These are phyloP conservation scores for Lagenidium sp. DNA, from an alignment of 352 stramenopile genomes.

Conservation along the genomic window DNA sequence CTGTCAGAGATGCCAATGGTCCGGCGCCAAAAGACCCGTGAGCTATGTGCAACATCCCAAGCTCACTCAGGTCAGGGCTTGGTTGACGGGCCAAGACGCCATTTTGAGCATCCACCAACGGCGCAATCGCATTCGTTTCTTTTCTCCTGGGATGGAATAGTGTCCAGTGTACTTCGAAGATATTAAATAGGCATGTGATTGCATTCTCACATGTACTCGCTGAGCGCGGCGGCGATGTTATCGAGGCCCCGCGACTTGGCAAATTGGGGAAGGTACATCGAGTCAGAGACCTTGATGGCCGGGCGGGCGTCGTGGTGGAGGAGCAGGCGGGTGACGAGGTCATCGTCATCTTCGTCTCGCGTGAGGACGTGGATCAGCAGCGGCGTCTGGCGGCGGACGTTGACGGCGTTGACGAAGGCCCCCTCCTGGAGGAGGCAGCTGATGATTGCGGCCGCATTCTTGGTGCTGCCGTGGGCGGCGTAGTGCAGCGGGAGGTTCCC, in stretches of 20 bases:
- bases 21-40: no score
- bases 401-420: constrained; percentile 36
- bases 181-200: no score
- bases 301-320: constrained; percentile 42
- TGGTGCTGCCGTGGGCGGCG: constrained; percentile 25
- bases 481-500: constrained; percentile 60
- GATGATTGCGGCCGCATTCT: constrained; percentile 22
- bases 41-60: no score
- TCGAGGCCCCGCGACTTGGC: constrained; percentile 22
- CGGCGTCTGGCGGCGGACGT: constrained; percentile 40
- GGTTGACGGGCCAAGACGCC: no score
- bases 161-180: no score
- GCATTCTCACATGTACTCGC: constrained; percentile 49
- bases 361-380: constrained; percentile 48
- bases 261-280: constrained; percentile 37
- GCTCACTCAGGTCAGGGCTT: no score
- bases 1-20: no score
- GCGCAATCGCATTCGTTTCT: no score
- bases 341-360: constrained; percentile 34
- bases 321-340: constrained; percentile 33
- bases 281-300: constrained; percentile 31
- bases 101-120: no score
- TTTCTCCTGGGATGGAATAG: no score
- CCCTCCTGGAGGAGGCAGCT: constrained; percentile 40
- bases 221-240: constrained; percentile 33